phyloP scores from a whole-genome alignment of 306 rosid genomes.

The Corylus avellana region DNA sequence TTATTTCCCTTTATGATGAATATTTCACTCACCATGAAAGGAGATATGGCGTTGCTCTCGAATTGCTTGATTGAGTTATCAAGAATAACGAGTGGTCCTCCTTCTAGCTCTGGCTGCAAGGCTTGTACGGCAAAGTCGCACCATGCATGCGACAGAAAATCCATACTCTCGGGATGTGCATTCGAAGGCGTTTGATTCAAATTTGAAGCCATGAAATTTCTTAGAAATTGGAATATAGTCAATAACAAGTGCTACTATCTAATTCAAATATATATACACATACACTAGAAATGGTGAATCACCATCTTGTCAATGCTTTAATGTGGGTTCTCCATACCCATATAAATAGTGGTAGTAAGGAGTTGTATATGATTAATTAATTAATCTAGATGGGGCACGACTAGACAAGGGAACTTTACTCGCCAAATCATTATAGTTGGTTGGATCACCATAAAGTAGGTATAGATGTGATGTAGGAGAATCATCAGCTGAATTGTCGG shows the following conservation, averaged over 20 bases:
- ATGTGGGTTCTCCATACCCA: background rate
- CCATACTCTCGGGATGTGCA: slow-evolving; percentile 88
- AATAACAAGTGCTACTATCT: slow-evolving; percentile 8
- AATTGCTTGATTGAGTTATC: slow-evolving; percentile 49
- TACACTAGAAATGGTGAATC: slow-evolving; percentile 20
- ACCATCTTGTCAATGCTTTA: slow-evolving; percentile 22
- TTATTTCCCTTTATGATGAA: background rate
- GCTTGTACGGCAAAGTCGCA: slow-evolving; percentile 89
- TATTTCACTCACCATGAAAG: slow-evolving; percentile 44
- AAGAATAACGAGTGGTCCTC: slow-evolving; percentile 49
- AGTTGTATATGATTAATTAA: slow-evolving; percentile 7
- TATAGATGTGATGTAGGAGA: too few species aligned
- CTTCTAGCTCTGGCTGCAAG: slow-evolving; percentile 58
- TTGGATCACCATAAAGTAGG: slow-evolving; percentile 16
- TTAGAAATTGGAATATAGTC: background rate
- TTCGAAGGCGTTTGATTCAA: slow-evolving; percentile 66
- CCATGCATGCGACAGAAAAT: slow-evolving; percentile 85
- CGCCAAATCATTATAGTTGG: slow-evolving; percentile 22
- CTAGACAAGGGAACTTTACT: slow-evolving; percentile 5
- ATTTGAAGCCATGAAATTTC: slow-evolving; percentile 41
- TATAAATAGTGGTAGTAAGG: background rate
- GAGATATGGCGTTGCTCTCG: slow-evolving; percentile 41
- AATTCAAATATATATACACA: slow-evolving; percentile 24
- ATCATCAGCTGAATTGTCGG: too few species aligned
- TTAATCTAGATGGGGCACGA: background rate